These are phyloP conservation scores for Planoprotostelium fungivorum DNA, from an alignment of 78 protist genomes.

Conservation along the genomic window DNA sequence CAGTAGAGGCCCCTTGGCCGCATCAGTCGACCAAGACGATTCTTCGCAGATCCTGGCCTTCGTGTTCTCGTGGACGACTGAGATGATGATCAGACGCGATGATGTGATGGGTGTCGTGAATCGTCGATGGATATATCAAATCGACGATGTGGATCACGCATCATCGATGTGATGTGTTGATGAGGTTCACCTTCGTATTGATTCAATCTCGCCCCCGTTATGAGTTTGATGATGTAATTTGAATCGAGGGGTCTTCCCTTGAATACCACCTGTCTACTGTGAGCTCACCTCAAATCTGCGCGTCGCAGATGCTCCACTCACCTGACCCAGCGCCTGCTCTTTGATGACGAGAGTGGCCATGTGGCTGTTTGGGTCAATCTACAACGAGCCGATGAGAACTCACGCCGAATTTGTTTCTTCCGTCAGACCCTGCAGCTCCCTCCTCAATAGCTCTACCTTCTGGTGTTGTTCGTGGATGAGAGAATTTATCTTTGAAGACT, in stretches of 20 bases:
- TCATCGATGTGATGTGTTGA: neutral
- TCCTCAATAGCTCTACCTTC: neutral
- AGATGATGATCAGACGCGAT: no score
- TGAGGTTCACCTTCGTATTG: neutral
- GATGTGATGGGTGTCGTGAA: no score
- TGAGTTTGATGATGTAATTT: neutral
- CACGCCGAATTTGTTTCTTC: neutral
- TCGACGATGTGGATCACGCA: no score
- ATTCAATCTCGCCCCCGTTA: neutral
- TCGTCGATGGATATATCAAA: no score
- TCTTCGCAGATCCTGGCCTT: neutral
- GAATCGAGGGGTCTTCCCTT: neutral
- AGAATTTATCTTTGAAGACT: neutral
- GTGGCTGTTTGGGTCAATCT: neutral
- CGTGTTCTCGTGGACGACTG: neutral
- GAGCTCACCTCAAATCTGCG: no score
- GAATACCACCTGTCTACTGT: no score
- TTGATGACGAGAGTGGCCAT: neutral
- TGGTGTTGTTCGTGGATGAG: neutral
- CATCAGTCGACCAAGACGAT: neutral
- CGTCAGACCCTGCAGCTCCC: neutral
- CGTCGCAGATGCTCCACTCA: no score
- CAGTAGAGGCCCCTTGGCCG: neutral
- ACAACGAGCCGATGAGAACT: neutral
- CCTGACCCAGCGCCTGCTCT: neutral